These are phyloP conservation scores for Fusarium scirpi DNA, from an alignment of 2,329 filamentous ascomycete species.

Conservation along the genomic window DNA sequence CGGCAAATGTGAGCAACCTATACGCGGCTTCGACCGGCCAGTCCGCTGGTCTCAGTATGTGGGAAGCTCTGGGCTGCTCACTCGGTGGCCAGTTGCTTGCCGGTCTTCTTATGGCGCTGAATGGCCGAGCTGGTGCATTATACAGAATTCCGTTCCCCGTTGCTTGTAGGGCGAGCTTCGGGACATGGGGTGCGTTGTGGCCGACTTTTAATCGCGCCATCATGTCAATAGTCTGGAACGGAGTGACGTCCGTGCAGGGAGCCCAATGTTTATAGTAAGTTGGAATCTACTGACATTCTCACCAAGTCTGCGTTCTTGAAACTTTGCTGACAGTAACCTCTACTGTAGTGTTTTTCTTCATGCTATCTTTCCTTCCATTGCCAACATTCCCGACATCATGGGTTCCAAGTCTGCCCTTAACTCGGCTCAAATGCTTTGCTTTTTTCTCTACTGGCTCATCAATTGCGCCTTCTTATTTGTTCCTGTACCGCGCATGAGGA, in stretches of 20 bases:
- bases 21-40: background rate
- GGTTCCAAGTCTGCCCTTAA: slow-evolving; percentile 14
- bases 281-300: rapidly evolving
- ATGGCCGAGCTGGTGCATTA: slow-evolving; percentile 9
- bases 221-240: slow-evolving; percentile 23
- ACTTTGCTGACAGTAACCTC: rapidly evolving
- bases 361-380: slow-evolving; percentile 9
- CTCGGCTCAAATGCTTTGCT: slow-evolving; percentile 22
- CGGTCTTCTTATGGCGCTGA: slow-evolving; percentile 16
- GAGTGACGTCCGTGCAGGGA: slow-evolving; percentile 16
- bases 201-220: slow-evolving; percentile 13
- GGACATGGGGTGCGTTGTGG: slow-evolving; percentile 20
- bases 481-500: slow-evolving; percentile 6
- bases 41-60: slow-evolving; percentile 8
- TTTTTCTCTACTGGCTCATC: slow-evolving; percentile 23
- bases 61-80: slow-evolving; percentile 12
- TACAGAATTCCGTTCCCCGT: slow-evolving; percentile 14
- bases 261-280: slow-evolving; percentile 19
- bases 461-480: slow-evolving; percentile 16
- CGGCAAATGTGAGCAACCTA: background rate
- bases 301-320: rapidly evolving
- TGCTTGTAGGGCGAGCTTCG: slow-evolving; percentile 11
- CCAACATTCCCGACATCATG: slow-evolving; percentile 17
- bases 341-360: slow-evolving; percentile 10
- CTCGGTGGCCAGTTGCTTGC: slow-evolving; percentile 10